Evolutionary conservation across 768 basidiomycete genomes (phyloP).

Genomic region (Suillus alpinus): DNA sequence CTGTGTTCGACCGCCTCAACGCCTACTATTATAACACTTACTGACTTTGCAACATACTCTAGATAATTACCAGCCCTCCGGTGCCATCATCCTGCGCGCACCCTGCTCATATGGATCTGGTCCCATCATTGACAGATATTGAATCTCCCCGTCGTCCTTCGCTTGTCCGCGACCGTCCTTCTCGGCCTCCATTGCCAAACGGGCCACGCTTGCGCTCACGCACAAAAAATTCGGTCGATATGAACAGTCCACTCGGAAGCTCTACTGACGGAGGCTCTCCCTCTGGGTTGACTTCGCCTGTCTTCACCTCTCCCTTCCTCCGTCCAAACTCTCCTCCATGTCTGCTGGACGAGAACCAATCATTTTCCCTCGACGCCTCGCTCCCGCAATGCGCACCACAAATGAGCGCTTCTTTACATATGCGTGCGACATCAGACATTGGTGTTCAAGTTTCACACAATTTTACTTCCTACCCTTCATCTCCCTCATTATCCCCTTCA

Average conservation of each 20-base stretch:
- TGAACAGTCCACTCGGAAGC: constrained; percentile 4
- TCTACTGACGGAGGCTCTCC: constrained; percentile 11
- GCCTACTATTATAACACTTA: neutral
- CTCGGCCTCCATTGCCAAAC: constrained; percentile 14
- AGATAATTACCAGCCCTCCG: neutral
- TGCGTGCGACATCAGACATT: constrained; percentile 6
- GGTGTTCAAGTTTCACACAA: constrained; percentile 11
- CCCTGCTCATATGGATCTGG: constrained; percentile 13
- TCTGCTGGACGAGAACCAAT: neutral
- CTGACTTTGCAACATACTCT: neutral
- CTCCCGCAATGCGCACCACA: constrained; percentile 1
- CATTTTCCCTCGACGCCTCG: constrained; percentile 3
- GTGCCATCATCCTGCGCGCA: neutral
- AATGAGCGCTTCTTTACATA: neutral
- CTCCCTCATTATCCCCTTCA: constrained; percentile 12
- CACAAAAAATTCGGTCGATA: constrained; percentile 14
- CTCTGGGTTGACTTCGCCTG: constrained; percentile 2
- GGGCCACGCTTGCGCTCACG: constrained; percentile 21
- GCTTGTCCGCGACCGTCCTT: constrained; percentile 20
- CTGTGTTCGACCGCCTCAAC: constrained; percentile 5
- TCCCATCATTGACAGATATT: constrained; percentile 6
- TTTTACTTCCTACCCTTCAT: neutral
- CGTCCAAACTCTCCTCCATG: constrained; percentile 6
- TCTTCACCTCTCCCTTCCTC: neutral
- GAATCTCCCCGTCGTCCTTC: constrained; percentile 14